Conservation (phyloP, 2,329 filamentous ascomycete genomes). For the Tolypocladium guangdongense region DNA sequence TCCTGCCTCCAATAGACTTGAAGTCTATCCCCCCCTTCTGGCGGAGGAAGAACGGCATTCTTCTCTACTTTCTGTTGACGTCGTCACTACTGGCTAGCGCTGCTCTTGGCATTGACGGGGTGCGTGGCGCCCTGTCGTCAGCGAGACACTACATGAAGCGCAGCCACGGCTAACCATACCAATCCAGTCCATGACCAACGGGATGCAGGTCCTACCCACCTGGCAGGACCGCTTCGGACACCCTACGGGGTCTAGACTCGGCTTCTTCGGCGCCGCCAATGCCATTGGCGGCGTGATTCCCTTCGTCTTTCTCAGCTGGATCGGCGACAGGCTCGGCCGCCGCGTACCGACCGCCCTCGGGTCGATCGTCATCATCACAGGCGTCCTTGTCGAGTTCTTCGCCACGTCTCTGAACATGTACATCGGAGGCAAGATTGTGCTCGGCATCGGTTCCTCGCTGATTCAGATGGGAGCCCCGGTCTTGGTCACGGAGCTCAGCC, state of each 20-base stretch:
- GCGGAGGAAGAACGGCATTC: conserved; percentile 27
- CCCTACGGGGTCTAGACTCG: conserved; percentile 24
- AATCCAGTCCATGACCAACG: conserved; percentile 26
- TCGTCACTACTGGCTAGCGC: conserved; percentile 30
- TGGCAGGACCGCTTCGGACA: conserved; percentile 28
- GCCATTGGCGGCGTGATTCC: conserved; percentile 28
- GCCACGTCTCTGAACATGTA: conserved; percentile 24
- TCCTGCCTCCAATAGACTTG: conserved; percentile 20
- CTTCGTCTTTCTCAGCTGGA: conserved; percentile 23
- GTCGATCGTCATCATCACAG: conserved; percentile 26
- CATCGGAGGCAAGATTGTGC: conserved; percentile 26
- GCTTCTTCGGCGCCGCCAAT: conserved; percentile 27
- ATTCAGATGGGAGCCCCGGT: conserved; percentile 31
- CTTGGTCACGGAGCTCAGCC: conserved; percentile 29
- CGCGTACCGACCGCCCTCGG: conserved; percentile 23
- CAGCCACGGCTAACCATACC: not conserved
- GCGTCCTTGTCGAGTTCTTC: conserved; percentile 24
- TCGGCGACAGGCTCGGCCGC: conserved; percentile 23
- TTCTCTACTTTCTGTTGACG: conserved; percentile 31
- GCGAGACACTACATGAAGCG: not conserved
- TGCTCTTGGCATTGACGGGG: conserved; percentile 30
- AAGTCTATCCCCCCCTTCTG: conserved; percentile 20
- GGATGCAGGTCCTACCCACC: conserved; percentile 23
- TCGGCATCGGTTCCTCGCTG: conserved; percentile 24
- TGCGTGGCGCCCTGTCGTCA: conserved; percentile 10